Conservation (phyloP, 2,329 filamentous ascomycete species). For the Dryadomyces quercus-mongolicae region DNA sequence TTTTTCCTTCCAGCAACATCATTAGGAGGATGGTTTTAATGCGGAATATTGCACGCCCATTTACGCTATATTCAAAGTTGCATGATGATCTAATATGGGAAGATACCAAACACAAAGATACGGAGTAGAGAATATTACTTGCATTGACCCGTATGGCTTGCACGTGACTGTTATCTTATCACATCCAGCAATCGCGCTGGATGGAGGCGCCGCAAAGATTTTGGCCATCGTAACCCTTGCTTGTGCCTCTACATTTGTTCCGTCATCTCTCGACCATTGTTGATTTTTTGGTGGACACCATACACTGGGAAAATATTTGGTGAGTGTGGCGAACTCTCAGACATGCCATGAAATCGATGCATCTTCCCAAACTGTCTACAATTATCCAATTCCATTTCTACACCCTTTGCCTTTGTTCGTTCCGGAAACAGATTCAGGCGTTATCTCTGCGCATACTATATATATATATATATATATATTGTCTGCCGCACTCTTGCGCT, state of each 20-base stretch:
- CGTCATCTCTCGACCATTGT: neutral
- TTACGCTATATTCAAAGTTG: too few species aligned
- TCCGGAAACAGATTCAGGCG: neutral
- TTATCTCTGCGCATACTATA: neutral
- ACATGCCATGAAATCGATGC: neutral
- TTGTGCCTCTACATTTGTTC: neutral
- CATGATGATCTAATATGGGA: too few species aligned
- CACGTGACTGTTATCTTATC: neutral
- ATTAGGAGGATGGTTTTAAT: too few species aligned
- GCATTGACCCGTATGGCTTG: too few species aligned
- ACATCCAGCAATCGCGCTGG: neutral
- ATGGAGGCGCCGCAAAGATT: neutral
- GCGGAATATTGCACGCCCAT: too few species aligned
- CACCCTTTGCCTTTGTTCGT: neutral
- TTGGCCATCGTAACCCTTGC: neutral
- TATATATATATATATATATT: neutral
- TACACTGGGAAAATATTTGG: neutral
- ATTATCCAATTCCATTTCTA: neutral
- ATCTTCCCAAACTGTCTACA: neutral
- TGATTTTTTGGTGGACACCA: neutral
- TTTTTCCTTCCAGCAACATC: too few species aligned
- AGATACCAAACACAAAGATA: too few species aligned
- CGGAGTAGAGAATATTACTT: too few species aligned
- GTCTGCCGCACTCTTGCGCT: neutral
- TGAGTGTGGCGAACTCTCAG: neutral